These are phyloP conservation scores for Fusarium secorum DNA, from an alignment of 2,329 filamentous ascomycete genomes.

Conservation along the genomic window DNA sequence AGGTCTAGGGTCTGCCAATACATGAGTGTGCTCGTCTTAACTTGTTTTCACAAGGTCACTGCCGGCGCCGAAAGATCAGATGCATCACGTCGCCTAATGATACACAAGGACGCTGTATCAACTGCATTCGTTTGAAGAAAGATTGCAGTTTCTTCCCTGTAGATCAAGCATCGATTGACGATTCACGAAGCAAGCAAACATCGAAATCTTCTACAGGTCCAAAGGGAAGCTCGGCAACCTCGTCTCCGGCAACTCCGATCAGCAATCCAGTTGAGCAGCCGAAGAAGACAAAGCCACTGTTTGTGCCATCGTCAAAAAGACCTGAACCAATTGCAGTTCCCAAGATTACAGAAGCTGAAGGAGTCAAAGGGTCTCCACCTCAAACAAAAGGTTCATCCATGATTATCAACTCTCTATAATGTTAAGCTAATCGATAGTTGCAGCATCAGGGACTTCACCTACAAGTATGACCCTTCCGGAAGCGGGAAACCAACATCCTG, in stretches of 20 bases:
- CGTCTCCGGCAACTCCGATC: conserved; percentile 56
- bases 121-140: conserved; percentile 93
- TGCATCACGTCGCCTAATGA: conserved; percentile 82
- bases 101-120: conserved; percentile 79
- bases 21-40: not conserved
- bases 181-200: conserved; percentile 54
- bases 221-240: conserved; percentile 55
- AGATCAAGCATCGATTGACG: conserved; percentile 71
- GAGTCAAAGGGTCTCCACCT: conserved; percentile 48
- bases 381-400: conserved; percentile 52
- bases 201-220: conserved; percentile 50
- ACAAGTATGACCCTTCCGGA: conserved; percentile 17
- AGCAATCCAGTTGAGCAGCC: conserved; percentile 54
- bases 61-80: conserved; percentile 90
- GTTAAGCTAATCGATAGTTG: conserved; percentile 1
- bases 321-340: conserved; percentile 55
- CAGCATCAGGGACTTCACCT: conserved; percentile 24
- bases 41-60: conserved; percentile 70
- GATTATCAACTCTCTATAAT: conserved; percentile 27
- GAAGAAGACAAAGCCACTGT: conserved; percentile 47
- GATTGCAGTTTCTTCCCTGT: conserved; percentile 93
- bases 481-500: conserved; percentile 50
- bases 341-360: conserved; percentile 51
- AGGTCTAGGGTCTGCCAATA: conserved; percentile 54
- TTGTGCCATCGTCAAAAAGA: conserved; percentile 55